Base-by-base conservation (phyloP, 2,329 filamentous ascomycete genomes). In the Dothistroma pini region DNA sequence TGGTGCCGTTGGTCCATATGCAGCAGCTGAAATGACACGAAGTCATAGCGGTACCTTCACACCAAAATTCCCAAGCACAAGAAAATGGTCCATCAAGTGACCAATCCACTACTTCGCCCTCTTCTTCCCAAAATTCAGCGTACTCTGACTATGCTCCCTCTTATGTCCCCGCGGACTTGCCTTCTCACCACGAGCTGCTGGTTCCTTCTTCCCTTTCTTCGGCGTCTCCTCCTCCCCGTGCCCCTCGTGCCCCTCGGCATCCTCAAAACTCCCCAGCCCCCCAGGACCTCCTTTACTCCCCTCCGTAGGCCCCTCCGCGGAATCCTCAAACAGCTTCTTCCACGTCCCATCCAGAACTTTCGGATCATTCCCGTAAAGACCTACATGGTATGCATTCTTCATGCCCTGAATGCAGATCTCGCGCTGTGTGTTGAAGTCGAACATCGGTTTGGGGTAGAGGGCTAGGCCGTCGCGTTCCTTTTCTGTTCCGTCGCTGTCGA, bases 361-460 rank as follows among this genome's bases (percentile, higher is more conserved):
- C 7, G 80, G 72, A 70, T 89, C 81, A 64, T 88, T 80, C 0
- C 89, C 89, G 68, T 88, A 81, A 25, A 92, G 69, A 0, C 84
- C 84, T 1, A 88, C 80, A 7, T 78, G 71, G 71, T 91, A 92
- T 0, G 89, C 89, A 51, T 81, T 81, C 77, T 91, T 91, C 83
- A 91, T 86, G 0, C 83, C 84, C 47, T 82, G 75, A 0, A 92
- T 76, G 68, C 89, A 92, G 2, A 84, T 75, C 7, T 81, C 78
- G 56, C 87, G 81, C 66, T 86, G 77, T 71, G 85, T 80, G 19
- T 77, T 72, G 70, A 92, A 93, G 74, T 92, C 88, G 71, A 93
- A 90, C 83, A 92, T 91, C 1, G 88, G 88, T 71, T 87, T 87
- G 0, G 89, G 88, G 72, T 92, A 93, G 0, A 75, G 62, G 38